Percentiles rank a stretch among this genome's conserved stretches.
Evolutionary conservation across 2,329 filamentous ascomycete genomes (phyloP).

Genomic region (Nemania sp.): DNA sequence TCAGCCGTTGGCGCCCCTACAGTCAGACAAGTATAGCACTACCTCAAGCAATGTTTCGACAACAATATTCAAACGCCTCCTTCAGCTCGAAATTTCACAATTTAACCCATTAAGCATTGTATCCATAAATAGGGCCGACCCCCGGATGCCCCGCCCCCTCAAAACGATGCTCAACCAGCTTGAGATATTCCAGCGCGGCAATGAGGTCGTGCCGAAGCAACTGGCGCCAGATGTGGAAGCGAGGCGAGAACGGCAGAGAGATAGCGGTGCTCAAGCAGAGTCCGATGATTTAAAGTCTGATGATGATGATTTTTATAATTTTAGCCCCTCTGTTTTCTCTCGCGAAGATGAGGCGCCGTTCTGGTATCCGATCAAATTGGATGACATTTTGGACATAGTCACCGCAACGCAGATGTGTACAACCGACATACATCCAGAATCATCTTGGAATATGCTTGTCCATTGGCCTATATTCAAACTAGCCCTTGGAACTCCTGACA

Average conservation of each 20-base stretch:
- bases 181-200: conserved; percentile 5
- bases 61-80: conserved; percentile 13
- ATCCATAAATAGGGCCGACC: conserved; percentile 3
- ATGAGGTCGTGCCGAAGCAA: conserved; percentile 12
- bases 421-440: conserved; percentile 12
- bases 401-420: conserved; percentile 10
- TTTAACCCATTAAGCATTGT: conserved; percentile 6
- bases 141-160: conserved; percentile 15
- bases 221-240: conserved; percentile 3
- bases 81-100: conserved; percentile 7
- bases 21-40: background rate
- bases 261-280: background rate
- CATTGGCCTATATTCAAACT: conserved; percentile 25
- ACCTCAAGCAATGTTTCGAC: conserved; percentile 7
- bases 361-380: conserved; percentile 9
- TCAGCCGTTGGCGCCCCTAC: too few relatives aligned
- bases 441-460: conserved; percentile 24
- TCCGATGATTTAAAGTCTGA: background rate
- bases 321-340: background rate
- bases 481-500: conserved; percentile 9
- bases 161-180: conserved; percentile 14
- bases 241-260: background rate
- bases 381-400: conserved; percentile 14
- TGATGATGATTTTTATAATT: conserved; percentile 14
- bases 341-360: background rate